Conservation (phyloP, 257 asterid genomes). For the Solanum verrucosum region DNA sequence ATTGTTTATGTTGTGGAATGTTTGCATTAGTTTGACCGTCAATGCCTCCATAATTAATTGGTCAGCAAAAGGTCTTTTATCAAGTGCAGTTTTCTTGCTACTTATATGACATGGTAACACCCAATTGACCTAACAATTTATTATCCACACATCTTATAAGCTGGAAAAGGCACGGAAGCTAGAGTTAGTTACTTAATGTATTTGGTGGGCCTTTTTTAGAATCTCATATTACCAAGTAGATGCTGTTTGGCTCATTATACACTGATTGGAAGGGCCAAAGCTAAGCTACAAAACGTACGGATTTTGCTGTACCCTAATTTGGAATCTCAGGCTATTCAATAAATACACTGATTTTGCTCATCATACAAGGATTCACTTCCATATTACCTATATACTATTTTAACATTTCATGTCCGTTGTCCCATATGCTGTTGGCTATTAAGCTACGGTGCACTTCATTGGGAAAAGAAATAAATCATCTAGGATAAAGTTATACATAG, state of each 20-base stretch:
- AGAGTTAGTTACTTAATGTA: background rate
- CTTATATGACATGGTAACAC: background rate
- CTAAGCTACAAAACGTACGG: background rate
- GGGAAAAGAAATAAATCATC: background rate
- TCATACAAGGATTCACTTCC: background rate
- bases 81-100: background rate
- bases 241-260: background rate
- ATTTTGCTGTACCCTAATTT: background rate
- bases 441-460: background rate
- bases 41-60: background rate
- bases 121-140: background rate
- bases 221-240: background rate
- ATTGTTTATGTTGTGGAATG: background rate
- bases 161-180: background rate
- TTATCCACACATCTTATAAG: background rate
- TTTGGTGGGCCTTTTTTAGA: background rate
- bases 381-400: background rate
- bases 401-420: background rate
- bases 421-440: background rate
- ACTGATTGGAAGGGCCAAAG: background rate
- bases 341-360: background rate
- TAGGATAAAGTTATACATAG: background rate
- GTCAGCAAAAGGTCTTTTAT: background rate
- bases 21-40: background rate
- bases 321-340: background rate